Evolutionary conservation across 108 stramenopile species (phyloP), one percentile per base, ranked within the genome.

Genomic region (Licmophora abbreviata): DNA sequence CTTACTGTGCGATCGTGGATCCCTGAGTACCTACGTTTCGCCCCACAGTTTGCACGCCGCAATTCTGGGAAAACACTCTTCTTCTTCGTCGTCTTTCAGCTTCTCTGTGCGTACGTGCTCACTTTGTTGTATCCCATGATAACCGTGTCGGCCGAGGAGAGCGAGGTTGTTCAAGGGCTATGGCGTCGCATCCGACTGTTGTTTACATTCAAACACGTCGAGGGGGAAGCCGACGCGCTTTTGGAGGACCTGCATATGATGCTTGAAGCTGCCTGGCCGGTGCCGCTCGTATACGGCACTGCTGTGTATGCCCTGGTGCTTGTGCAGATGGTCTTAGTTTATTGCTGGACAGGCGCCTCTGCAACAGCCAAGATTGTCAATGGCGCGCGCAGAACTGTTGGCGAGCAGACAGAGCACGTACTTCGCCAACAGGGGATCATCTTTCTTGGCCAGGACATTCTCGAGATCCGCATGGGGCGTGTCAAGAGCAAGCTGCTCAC

Each of bases 71-170:
- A 5, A 5, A 40, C 38, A 40, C 38, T 40, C 3, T 40, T 40
- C 1, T 40, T 40, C 38, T 40, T 40, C 5, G 20, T 40, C 18
- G 38, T 40, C 1, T 5, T 40, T 2, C 38, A 40, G 18, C 5
- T 40, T 15, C 18, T 5, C 15, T 15, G 4, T 18, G 20, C 20
- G 1, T 40, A 40, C 5, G 38, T 2, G 18, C 38, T 40, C 20
- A 40, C 15, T 40, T 40, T 18, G 18, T 1, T 40, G 20, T 40
- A 40, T 40, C 38, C 38, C 38, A 40, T 40, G 38, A 20, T 18
- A 40, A 40, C 20, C 5, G 38, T 20, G 20, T 15, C 2, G 4
- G 38, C 15, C 15, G 18, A 15, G 20, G 5, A 18, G 5, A 20
- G 3, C 5, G 38, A 4, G 5, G 20, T 18, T 3, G 3, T 18